Base-by-base conservation (phyloP, 1,139 yeast genomes). In the Groenewaldozyma auringiensis region DNA sequence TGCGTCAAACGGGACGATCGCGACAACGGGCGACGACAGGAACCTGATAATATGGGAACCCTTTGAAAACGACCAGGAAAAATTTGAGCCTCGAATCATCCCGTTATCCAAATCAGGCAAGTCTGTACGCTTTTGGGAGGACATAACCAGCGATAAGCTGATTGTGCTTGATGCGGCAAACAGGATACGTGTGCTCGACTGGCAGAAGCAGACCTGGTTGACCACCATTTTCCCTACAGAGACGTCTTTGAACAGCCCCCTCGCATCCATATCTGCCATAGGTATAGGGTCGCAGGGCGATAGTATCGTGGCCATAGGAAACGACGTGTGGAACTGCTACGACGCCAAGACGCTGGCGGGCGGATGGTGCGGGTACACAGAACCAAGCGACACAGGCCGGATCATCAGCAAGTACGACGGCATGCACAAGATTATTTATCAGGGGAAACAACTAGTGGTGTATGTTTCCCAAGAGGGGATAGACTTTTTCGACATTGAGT, bases 271-370 rank as follows among this genome's bases (percentile, higher is more conserved):
- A 17, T 40, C 38, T 17, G 34, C 38, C 59, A 3, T 51, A 46
- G 35, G 68, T 59, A 41, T 66, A 1, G 48, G 61, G 1, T 44
- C 61, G 3, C 41, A 50, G 29, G 56, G 58, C 35, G 56, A 58
- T n/a, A 57, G 56, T 21, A 39, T 66, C 2, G 48, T 62, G 2
- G 66, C 64, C 2, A 49, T 64, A 33, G 69, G 69, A 1, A 55
- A 59, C 21, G 69, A 68, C 3, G 64, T 66, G 67, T 58, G 63
- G 61, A 65, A 65, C 45, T 52, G 56, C 22, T 66, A 60, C 43
- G 50, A 55, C 40, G 39, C 56, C n/a, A 49, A 46, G 16, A 44
- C 53, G 9, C 44, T 56, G 25, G 31, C 47, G n/a, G 32, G 43
- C 17, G 62, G 61, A 8, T 62, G 62, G 9, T 53, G 59, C 43